Evolutionary conservation across 2,329 filamentous ascomycete genomes (phyloP).

Genomic region (Bertia moriformis): DNA sequence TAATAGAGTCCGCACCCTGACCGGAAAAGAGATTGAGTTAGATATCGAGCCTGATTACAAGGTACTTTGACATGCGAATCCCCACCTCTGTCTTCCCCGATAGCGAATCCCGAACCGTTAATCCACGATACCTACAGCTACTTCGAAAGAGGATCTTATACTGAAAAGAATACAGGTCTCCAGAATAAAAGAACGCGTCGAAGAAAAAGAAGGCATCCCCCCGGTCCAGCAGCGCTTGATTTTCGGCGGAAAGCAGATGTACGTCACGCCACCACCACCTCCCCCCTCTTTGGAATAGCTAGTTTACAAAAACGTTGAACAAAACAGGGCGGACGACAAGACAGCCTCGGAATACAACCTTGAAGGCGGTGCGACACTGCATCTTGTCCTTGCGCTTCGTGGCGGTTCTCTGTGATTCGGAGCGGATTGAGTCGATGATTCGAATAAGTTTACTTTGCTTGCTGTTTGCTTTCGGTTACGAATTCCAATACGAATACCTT

Average conservation of each 20-base stretch:
- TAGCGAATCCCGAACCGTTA: too few species aligned
- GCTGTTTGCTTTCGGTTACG: too few species aligned
- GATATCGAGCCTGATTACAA: slow-evolving; percentile 65
- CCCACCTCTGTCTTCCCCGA: neutral
- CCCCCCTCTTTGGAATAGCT: too few species aligned
- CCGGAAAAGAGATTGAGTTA: slow-evolving; percentile 66
- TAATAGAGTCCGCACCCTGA: slow-evolving; percentile 57
- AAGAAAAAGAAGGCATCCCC: slow-evolving; percentile 66
- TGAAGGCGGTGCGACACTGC: slow-evolving; percentile 58
- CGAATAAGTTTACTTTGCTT: too few species aligned
- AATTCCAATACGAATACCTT: too few species aligned
- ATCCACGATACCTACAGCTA: neutral
- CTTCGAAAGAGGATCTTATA: neutral
- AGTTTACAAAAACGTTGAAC: neutral
- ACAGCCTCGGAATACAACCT: slow-evolving; percentile 57
- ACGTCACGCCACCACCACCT: too few species aligned
- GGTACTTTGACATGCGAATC: slow-evolving; percentile 21
- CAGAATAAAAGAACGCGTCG: slow-evolving; percentile 64
- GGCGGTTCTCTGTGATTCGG: too few species aligned
- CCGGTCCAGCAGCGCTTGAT: slow-evolving; percentile 63
- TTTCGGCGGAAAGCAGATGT: slow-evolving; percentile 68
- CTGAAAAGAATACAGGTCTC: slow-evolving; percentile 34
- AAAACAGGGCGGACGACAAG: slow-evolving; percentile 54
- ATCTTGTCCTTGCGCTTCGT: slow-evolving; percentile 59
- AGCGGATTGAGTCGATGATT: too few species aligned